phyloP scores from a whole-genome alignment of 1,139 yeast species.

The Yamadazyma taylorii region DNA sequence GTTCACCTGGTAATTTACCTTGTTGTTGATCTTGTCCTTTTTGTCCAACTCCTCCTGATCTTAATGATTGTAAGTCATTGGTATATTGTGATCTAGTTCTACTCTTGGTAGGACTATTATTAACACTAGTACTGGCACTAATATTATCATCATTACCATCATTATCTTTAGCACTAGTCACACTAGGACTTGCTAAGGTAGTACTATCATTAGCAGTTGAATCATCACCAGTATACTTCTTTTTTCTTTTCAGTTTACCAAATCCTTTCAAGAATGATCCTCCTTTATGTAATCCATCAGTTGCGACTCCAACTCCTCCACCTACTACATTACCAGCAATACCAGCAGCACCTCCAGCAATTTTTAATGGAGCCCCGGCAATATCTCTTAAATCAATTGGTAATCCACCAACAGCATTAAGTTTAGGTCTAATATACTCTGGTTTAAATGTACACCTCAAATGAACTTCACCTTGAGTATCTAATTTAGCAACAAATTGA shows the following conservation, averaged over 20 bases:
- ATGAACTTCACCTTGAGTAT: slow-evolving; percentile 61
- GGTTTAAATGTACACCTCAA: slow-evolving; percentile 59
- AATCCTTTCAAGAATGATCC: slow-evolving; percentile 39
- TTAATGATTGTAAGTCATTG: slow-evolving; percentile 25
- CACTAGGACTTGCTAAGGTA: slow-evolving; percentile 1
- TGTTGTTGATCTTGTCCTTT: slow-evolving; percentile 1
- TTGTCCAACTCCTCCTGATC: slow-evolving; percentile 19
- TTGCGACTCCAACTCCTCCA: slow-evolving; percentile 27
- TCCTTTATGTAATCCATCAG: slow-evolving; percentile 49
- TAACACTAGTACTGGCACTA: slow-evolving; percentile 4
- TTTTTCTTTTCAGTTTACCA: slow-evolving; percentile 26
- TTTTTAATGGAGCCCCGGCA: slow-evolving; percentile 49
- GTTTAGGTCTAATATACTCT: slow-evolving; percentile 63
- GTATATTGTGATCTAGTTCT: slow-evolving; percentile 17
- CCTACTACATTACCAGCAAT: slow-evolving; percentile 36
- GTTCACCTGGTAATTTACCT: slow-evolving; percentile 1
- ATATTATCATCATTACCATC: slow-evolving; percentile 5
- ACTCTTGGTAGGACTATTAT: slow-evolving; percentile 12
- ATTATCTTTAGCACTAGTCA: slow-evolving; percentile 2
- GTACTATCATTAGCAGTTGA: slow-evolving; percentile 4
- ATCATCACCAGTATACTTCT: slow-evolving; percentile 13
- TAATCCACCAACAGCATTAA: slow-evolving; percentile 42
- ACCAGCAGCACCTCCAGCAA: slow-evolving; percentile 44
- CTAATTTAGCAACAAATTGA: slow-evolving; percentile 48
- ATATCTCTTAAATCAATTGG: slow-evolving; percentile 41